Evolutionary conservation across 1,139 yeast genomes (phyloP).

Genomic region (Scheffersomyces segobiensis): DNA sequence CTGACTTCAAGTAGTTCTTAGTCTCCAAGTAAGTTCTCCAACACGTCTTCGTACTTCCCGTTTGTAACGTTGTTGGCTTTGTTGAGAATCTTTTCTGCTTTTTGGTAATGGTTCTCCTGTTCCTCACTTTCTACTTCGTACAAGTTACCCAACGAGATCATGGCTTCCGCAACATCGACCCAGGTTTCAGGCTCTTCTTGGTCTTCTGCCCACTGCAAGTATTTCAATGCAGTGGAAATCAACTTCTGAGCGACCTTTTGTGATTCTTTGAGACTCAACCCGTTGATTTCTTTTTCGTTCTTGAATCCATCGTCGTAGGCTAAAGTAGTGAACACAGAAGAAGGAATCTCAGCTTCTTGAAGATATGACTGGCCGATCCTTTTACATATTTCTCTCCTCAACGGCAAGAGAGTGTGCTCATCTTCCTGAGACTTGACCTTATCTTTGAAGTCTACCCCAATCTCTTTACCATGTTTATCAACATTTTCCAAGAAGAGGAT

Average conservation of each 20-base stretch:
- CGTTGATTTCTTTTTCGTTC: slow-evolving; percentile 38
- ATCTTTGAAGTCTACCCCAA: slow-evolving; percentile 10
- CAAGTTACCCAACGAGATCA: slow-evolving; percentile 75
- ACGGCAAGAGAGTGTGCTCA: slow-evolving; percentile 10
- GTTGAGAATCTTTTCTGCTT: slow-evolving; percentile 63
- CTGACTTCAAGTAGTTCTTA: neutral
- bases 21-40: slow-evolving; percentile 40
- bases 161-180: slow-evolving; percentile 84
- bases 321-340: slow-evolving; percentile 54
- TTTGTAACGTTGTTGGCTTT: slow-evolving; percentile 76
- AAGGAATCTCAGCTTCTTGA: slow-evolving; percentile 63
- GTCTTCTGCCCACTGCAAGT: slow-evolving; percentile 59
- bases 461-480: slow-evolving; percentile 20
- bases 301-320: slow-evolving; percentile 59
- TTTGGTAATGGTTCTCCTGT: slow-evolving; percentile 62
- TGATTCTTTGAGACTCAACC: slow-evolving; percentile 42
- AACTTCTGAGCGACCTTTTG: slow-evolving; percentile 51
- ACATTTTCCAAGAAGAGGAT: slow-evolving; percentile 42
- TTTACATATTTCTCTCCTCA: slow-evolving; percentile 42
- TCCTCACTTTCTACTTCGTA: slow-evolving; percentile 62
- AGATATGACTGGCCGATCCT: slow-evolving; percentile 62
- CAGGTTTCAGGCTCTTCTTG: slow-evolving; percentile 78
- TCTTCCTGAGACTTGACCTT: slow-evolving; percentile 5
- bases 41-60: slow-evolving; percentile 65
- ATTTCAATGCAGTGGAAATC: slow-evolving; percentile 56